Base-by-base conservation (phyloP, 2,329 filamentous ascomycete species). In the Paracamarosporium sp. region DNA sequence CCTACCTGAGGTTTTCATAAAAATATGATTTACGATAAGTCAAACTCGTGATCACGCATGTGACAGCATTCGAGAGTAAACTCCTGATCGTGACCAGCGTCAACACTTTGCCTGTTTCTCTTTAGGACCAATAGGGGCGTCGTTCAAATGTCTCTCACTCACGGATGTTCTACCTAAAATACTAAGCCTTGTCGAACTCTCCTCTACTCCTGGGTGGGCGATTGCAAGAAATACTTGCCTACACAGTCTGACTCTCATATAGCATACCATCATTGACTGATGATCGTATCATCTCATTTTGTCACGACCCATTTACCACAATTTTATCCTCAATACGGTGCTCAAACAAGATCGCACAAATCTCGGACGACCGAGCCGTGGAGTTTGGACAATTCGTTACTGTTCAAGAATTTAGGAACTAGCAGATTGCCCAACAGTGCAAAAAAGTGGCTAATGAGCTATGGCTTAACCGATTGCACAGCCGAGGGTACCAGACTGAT, bases 341-440 rank as follows among this genome's bases (percentile, higher is more conserved):
- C 35, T 52, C 36, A 52, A 52, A 52, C 50, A 52, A 44, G 36
- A 36, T 52, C 20, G 50, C 36, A 22, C 50, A 36, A 35, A 30
- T 55, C 38, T 50, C 55, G 11, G 36, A 57, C 36, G 8, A 33
- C n/a, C 15, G 35, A 12, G 55, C 27, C n/a, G 55, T 57, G 11
- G 50, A 57, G 28, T 57, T 31, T 50, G 50, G 55, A 24, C 36
- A 24, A 20, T 25, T 33, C 27, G 44, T 53, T 12, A 53, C 24
- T 15, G 36, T 35, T 36, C n/a, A 50, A 36, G 55, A 57, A n/a
- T 53, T 44, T 27, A 50, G 24, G 27, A 57, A 57, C 55, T 43
- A 43, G 27, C 41, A 53, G 17, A 15, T 30, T 33, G 50, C 55
- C 12, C 44, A 57, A 15, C 31, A 43, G 50, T 13, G 30, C 35